Conservation (phyloP, 2,329 filamentous ascomycete genomes). For the Metarhizium sp. region DNA sequence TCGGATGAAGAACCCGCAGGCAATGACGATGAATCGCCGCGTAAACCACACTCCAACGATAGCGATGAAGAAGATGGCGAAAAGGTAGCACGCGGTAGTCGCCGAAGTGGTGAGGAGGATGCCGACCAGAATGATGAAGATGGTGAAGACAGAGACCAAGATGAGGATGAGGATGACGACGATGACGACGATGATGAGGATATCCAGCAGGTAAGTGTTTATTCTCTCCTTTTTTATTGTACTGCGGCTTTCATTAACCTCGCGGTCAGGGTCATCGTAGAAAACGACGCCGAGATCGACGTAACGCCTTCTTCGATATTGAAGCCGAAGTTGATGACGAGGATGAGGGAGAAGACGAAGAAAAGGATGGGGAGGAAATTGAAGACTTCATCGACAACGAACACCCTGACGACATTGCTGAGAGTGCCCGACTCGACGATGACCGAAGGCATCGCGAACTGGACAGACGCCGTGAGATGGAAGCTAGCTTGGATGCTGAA, state of each 20-base stretch:
- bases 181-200: constrained; percentile 50
- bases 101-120: constrained; percentile 14
- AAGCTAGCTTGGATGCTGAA: constrained; percentile 84
- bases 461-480: constrained; percentile 81
- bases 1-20: constrained; percentile 51
- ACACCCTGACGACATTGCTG: constrained; percentile 81
- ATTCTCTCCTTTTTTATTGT: neutral
- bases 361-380: constrained; percentile 75
- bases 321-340: constrained; percentile 98
- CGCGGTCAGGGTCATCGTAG: constrained; percentile 51
- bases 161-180: constrained; percentile 29
- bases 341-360: constrained; percentile 78
- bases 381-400: constrained; percentile 83
- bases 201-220: constrained; percentile 47
- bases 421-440: constrained; percentile 71
- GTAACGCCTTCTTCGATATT: constrained; percentile 89
- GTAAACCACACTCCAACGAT: constrained; percentile 12
- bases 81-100: constrained; percentile 18
- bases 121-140: constrained; percentile 25
- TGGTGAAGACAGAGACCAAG: constrained; percentile 22
- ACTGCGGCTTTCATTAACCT: neutral
- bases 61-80: constrained; percentile 31
- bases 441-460: constrained; percentile 90
- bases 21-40: constrained; percentile 28
- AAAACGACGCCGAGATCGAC: constrained; percentile 69